Percentiles rank a stretch among this genome's conserved stretches.
These are phyloP conservation scores for Pythium insidiosum DNA, from an alignment of 352 stramenopile genomes.

Conservation along the genomic window DNA sequence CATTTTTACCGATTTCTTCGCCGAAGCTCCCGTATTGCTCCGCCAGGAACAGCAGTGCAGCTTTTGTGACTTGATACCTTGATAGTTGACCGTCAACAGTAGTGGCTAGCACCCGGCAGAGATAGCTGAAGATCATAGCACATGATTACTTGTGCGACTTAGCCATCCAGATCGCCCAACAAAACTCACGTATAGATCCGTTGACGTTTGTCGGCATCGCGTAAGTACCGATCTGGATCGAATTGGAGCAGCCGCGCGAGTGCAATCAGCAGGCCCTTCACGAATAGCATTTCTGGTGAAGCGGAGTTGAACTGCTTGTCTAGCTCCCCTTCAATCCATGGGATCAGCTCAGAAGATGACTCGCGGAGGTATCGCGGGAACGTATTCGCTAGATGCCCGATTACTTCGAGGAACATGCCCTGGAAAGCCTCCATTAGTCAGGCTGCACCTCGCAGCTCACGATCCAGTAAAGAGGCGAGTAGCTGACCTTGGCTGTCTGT, in stretches of 20 bases:
- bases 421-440: too few relatives aligned
- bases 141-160: too few relatives aligned
- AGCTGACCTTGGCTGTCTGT: slow-evolving; percentile 52
- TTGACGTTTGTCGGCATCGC: slow-evolving; percentile 21
- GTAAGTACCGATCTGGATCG: slow-evolving; percentile 35
- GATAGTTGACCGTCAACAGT: slow-evolving; percentile 51
- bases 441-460: too few relatives aligned
- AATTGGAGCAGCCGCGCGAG: slow-evolving; percentile 46
- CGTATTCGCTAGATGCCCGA: slow-evolving; percentile 45
- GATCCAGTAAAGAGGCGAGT: not conserved
- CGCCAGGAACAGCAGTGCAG: slow-evolving; percentile 41
- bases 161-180: not conserved
- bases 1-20: slow-evolving; percentile 45
- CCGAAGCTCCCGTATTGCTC: slow-evolving; percentile 31
- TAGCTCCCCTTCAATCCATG: slow-evolving; percentile 61
- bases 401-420: slow-evolving; percentile 53
- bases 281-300: slow-evolving; percentile 62
- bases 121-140: slow-evolving; percentile 41
- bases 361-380: slow-evolving; percentile 31
- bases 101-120: slow-evolving; percentile 49
- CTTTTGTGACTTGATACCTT: slow-evolving; percentile 59
- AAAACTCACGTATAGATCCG: slow-evolving; percentile 59
- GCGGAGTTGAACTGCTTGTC: slow-evolving; percentile 69
- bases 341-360: slow-evolving; percentile 23
- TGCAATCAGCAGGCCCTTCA: slow-evolving; percentile 58